Evolutionary conservation across 495 filamentous ascomycete species (phyloP).

Genomic region (Talaromyces trachyspermus): DNA sequence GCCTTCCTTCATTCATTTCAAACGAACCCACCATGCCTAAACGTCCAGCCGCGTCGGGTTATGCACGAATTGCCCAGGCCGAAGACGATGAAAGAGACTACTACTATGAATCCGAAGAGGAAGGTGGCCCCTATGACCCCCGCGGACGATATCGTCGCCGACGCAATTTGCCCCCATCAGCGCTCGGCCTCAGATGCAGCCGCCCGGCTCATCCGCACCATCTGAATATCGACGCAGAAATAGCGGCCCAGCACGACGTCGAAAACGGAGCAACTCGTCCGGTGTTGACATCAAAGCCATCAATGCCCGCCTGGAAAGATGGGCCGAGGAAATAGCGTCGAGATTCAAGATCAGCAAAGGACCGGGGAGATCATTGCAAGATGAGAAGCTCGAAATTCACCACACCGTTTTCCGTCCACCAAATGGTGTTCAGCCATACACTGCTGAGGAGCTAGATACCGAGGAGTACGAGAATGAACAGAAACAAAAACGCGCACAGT

Average conservation of each 20-base stretch:
- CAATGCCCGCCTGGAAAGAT: constrained; percentile 90
- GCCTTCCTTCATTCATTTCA: constrained; percentile 4
- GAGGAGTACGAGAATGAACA: constrained; percentile 44
- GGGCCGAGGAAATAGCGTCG: constrained; percentile 96
- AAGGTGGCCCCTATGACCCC: constrained; percentile 48
- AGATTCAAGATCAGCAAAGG: constrained; percentile 86
- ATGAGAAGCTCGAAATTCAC: constrained; percentile 89
- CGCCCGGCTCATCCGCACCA: constrained; percentile 30
- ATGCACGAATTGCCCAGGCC: constrained; percentile 85
- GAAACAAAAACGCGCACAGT: constrained; percentile 68
- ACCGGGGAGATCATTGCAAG: constrained; percentile 68
- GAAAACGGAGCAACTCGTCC: constrained; percentile 67
- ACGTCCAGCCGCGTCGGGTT: constrained; percentile 76
- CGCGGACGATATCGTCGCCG: constrained; percentile 52
- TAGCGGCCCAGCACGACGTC: constrained; percentile 40
- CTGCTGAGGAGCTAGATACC: constrained; percentile 62
- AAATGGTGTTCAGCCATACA: constrained; percentile 70
- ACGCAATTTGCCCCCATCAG: constrained; percentile 63
- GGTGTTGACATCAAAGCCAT: constrained; percentile 98
- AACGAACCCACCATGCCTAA: constrained; percentile 37
- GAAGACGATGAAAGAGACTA: constrained; percentile 57
- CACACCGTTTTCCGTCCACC: constrained; percentile 94
- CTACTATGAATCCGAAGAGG: constrained; percentile 68
- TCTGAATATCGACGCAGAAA: constrained; percentile 38
- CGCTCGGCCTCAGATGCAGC: constrained; percentile 42